These are phyloP conservation scores for Tilletia horrida DNA, from an alignment of 1,284 basidiomycete genomes.

Conservation along the genomic window DNA sequence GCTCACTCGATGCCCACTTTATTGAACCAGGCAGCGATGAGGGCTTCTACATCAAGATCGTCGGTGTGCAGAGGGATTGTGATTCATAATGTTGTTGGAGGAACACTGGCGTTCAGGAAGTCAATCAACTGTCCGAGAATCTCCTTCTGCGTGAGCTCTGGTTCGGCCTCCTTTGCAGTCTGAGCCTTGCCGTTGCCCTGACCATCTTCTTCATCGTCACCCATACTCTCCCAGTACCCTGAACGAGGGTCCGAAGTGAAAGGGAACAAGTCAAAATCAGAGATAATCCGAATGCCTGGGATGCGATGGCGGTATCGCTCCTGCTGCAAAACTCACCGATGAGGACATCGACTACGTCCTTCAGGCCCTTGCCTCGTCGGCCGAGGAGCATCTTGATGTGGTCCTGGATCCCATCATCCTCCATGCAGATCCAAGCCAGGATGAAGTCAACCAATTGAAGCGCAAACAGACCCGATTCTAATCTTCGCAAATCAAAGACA, in stretches of 20 bases:
- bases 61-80: background rate
- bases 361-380: conserved; percentile 24
- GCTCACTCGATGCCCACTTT: no score
- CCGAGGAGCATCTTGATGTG: conserved; percentile 32
- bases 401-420: conserved; percentile 75
- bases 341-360: conserved; percentile 28
- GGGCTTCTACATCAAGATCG: no score
- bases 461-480: conserved; percentile 82
- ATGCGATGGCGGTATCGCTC: background rate
- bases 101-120: background rate
- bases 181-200: background rate
- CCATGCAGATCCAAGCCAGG: conserved; percentile 91
- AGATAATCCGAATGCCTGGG: background rate
- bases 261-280: background rate
- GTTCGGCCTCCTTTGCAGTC: background rate
- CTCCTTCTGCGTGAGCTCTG: conserved; percentile 15
- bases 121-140: conserved; percentile 5
- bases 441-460: conserved; percentile 89
- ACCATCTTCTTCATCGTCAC: conserved; percentile 30
- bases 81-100: background rate
- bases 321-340: conserved; percentile 16
- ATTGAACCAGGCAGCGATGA: no score
- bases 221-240: conserved; percentile 42
- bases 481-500: conserved; percentile 72
- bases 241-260: background rate